phyloP scores from a whole-genome alignment of 805 yeast species.

The Nakazawaea ishiwadae region DNA sequence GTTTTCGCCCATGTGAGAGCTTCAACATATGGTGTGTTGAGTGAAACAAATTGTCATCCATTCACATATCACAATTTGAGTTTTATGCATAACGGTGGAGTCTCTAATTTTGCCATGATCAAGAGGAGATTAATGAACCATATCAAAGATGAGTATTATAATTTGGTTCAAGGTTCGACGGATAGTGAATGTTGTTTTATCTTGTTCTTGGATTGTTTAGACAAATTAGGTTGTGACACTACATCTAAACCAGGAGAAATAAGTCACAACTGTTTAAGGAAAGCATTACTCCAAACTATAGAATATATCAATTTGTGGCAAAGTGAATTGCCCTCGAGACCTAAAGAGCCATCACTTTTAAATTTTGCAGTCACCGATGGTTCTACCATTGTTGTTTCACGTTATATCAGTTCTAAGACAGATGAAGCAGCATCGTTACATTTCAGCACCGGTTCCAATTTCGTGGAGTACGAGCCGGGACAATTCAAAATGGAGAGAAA shows the following conservation, averaged over 20 bases:
- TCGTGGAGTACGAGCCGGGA: constrained; percentile 87
- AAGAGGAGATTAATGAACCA: constrained; percentile 70
- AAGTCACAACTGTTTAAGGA: constrained; percentile 53
- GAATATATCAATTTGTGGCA: constrained; percentile 79
- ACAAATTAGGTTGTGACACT: constrained; percentile 74
- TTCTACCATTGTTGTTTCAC: constrained; percentile 72
- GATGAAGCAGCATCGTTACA: constrained; percentile 97
- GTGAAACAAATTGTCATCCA: constrained; percentile 97
- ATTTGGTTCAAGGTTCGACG: constrained; percentile 85
- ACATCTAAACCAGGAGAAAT: constrained; percentile 36
- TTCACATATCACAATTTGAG: constrained; percentile 80
- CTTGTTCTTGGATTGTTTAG: constrained; percentile 70
- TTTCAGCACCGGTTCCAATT: constrained; percentile 89
- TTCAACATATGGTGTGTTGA: constrained; percentile 87
- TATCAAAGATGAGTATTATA: constrained; percentile 74
- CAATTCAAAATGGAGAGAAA: constrained; percentile 91
- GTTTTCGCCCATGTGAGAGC: constrained; percentile 97
- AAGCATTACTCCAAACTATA: constrained; percentile 71
- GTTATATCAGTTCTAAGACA: constrained; percentile 83
- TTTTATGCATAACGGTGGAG: constrained; percentile 98
- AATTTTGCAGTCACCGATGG: constrained; percentile 98
- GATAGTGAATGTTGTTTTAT: constrained; percentile 97
- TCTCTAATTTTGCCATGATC: constrained; percentile 66
- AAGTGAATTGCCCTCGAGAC: constrained; percentile 42
- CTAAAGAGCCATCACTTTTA: constrained; percentile 72